These are phyloP conservation scores for Elaeis oleifera DNA, from an alignment of 202 grass and related monocot species.

Conservation along the genomic window DNA sequence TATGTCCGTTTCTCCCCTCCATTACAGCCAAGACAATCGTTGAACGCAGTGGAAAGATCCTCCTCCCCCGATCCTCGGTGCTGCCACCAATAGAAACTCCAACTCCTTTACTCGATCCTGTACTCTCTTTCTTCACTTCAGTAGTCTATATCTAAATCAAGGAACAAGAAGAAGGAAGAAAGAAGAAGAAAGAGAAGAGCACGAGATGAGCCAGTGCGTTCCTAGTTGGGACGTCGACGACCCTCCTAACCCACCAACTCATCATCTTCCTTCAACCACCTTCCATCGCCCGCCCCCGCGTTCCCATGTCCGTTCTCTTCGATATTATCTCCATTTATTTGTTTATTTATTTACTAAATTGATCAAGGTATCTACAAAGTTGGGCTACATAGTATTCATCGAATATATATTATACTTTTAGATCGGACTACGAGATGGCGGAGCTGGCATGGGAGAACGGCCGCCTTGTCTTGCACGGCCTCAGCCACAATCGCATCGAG, in stretches of 20 bases:
- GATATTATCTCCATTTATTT: too few species aligned
- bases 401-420: too few species aligned
- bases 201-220: constrained; percentile 66
- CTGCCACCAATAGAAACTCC: background rate
- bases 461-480: constrained; percentile 60
- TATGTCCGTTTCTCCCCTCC: too few species aligned
- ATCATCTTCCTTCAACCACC: background rate
- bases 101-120: background rate
- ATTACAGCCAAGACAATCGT: too few species aligned
- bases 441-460: constrained; percentile 91
- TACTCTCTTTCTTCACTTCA: background rate
- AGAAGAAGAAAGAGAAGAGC: background rate
- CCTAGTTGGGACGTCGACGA: constrained; percentile 78
- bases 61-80: too few species aligned
- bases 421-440: constrained; percentile 52
- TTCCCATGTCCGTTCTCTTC: constrained; percentile 29
- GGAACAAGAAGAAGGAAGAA: background rate
- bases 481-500: constrained; percentile 22
- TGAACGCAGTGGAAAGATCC: too few species aligned
- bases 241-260: background rate
- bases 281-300: constrained; percentile 5
- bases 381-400: too few species aligned
- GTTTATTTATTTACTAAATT: too few species aligned
- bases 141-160: background rate
- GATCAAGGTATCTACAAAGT: too few species aligned